phyloP scores from a whole-genome alignment of 2,329 filamentous ascomycete genomes.

The Fusarium humuli region DNA sequence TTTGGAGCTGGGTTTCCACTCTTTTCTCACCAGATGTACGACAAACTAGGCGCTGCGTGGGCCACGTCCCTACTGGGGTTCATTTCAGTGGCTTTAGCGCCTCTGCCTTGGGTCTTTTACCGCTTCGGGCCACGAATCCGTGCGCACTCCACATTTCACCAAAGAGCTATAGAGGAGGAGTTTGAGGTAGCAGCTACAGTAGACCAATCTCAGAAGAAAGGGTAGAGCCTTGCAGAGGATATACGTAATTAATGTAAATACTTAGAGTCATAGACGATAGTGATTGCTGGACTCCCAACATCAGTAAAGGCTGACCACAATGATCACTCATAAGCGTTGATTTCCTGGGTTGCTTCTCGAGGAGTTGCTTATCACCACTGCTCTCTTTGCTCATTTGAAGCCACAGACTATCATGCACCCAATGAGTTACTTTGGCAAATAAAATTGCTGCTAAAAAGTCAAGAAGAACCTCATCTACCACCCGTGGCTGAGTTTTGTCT shows the following conservation, averaged over 20 bases:
- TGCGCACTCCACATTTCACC: not conserved
- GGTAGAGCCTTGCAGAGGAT: not conserved
- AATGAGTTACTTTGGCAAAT: too few species aligned
- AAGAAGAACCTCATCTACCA: too few species aligned
- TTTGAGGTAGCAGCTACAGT: not conserved
- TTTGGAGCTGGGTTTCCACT: slow-evolving; percentile 18
- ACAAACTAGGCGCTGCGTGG: not conserved
- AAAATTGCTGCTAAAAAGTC: too few species aligned
- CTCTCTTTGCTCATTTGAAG: too few species aligned
- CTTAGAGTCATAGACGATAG: too few species aligned
- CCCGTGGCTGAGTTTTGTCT: accelerated
- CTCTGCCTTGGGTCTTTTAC: not conserved
- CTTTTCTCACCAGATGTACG: slow-evolving; percentile 3
- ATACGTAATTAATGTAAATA: too few species aligned
- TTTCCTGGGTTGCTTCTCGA: too few species aligned
- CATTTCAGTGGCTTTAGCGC: not conserved
- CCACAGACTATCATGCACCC: too few species aligned
- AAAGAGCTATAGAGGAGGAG: not conserved
- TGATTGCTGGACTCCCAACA: too few species aligned
- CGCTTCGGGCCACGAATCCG: not conserved
- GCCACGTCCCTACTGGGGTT: not conserved
- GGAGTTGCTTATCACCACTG: too few species aligned
- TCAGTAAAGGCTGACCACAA: too few species aligned
- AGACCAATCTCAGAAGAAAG: not conserved
- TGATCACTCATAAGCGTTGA: too few species aligned